A percentile compares a stretch with the other conserved stretches of the same genome.
These are phyloP conservation scores for Calonectria montana DNA, from an alignment of 2,329 filamentous ascomycete species.

Conservation along the genomic window DNA sequence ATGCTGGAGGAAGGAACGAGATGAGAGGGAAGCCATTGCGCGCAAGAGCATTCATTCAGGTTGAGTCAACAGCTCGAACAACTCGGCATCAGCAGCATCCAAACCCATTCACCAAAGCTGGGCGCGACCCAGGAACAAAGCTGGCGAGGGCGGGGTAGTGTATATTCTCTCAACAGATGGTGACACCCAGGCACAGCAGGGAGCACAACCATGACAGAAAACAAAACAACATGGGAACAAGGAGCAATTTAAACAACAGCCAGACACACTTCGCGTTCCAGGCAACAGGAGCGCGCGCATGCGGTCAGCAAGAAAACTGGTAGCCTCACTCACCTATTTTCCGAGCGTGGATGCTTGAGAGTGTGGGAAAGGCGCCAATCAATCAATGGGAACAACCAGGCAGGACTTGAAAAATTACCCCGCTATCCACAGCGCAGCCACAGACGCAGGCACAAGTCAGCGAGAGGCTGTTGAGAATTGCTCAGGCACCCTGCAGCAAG, in stretches of 20 bases:
- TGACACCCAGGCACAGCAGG: conserved; percentile 17
- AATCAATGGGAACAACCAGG: conserved; percentile 36
- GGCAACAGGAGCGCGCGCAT: conserved; percentile 31
- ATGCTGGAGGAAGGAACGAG: conserved; percentile 29
- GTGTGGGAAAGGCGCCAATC: conserved; percentile 40
- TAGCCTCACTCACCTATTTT: conserved; percentile 41
- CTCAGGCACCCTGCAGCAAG: conserved; percentile 9
- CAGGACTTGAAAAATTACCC: conserved; percentile 39
- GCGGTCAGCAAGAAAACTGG: conserved; percentile 36
- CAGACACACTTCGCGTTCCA: conserved; percentile 25
- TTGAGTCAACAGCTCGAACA: conserved; percentile 1
- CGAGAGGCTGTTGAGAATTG: neutral
- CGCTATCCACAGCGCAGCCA: conserved; percentile 31
- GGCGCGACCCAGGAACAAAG: conserved; percentile 6
- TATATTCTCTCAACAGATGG: conserved; percentile 19
- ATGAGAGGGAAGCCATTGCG: conserved; percentile 13
- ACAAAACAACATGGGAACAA: neutral
- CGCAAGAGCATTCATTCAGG: neutral
- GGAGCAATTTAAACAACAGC: neutral
- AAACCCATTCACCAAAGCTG: neutral
- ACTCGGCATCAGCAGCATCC: neutral
- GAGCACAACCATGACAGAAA: conserved; percentile 22
- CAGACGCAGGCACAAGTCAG: conserved; percentile 10
- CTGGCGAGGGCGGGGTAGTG: conserved; percentile 26
- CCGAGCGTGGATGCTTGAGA: conserved; percentile 38